Conservation (phyloP, 805 yeast genomes). For the Tetrapisispora fleetii region DNA sequence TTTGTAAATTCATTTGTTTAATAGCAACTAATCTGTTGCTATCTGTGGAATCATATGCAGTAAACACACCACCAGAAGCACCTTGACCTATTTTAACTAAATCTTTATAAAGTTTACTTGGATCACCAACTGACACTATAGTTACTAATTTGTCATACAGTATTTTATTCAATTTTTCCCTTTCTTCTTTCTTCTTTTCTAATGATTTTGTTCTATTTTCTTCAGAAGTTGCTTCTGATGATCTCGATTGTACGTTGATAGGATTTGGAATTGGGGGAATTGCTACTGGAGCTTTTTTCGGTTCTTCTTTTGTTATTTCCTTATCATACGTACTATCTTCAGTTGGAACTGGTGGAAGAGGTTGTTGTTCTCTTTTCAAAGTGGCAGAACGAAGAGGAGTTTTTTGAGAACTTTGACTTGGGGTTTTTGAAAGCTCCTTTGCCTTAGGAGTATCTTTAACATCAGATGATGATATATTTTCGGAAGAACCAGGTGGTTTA, state of each 20-base stretch:
- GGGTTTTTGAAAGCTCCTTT: slow-evolving; percentile 1
- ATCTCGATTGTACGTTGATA: slow-evolving; percentile 20
- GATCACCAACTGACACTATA: slow-evolving; percentile 82
- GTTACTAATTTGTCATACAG: slow-evolving; percentile 52
- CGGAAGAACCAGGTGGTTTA: slow-evolving; percentile 36
- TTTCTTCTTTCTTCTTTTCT: slow-evolving; percentile 69
- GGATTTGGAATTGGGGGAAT: slow-evolving; percentile 26
- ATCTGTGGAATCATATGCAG: slow-evolving; percentile 58
- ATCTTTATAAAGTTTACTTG: slow-evolving; percentile 55
- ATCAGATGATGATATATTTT: not conserved
- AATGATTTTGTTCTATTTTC: slow-evolving; percentile 13
- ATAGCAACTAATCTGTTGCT: slow-evolving; percentile 65
- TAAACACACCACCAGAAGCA: slow-evolving; percentile 94
- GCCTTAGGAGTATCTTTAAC: slow-evolving; percentile 4
- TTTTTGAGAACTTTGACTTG: slow-evolving; percentile 3
- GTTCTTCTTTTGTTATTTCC: slow-evolving; percentile 1
- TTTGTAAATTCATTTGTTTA: slow-evolving; percentile 90
- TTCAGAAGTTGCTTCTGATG: slow-evolving; percentile 13
- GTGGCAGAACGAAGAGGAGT: slow-evolving; percentile 11
- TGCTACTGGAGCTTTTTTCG: not conserved
- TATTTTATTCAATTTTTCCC: slow-evolving; percentile 60
- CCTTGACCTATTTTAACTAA: slow-evolving; percentile 92
- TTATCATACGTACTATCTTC: not conserved
- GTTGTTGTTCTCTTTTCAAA: slow-evolving; percentile 17
- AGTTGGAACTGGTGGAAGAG: slow-evolving; percentile 19